Evolutionary conservation across 2,329 filamentous ascomycete species (phyloP).

Genomic region (Diplodia corticola): DNA sequence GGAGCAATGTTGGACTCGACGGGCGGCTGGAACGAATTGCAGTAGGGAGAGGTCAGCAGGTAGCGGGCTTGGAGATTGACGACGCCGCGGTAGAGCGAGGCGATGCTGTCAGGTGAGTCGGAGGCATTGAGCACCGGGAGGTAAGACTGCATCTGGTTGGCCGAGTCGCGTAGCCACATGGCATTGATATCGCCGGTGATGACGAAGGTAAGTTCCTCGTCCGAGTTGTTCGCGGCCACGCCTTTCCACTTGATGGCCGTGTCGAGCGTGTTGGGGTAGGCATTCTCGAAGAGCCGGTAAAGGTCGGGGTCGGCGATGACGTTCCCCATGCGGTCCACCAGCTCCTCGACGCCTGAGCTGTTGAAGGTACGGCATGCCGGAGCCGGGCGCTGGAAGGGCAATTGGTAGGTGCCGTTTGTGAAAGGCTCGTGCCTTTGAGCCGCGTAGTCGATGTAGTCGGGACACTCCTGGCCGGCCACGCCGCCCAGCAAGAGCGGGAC

Average conservation of each 20-base stretch:
- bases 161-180: conserved; percentile 57
- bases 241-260: conserved; percentile 72
- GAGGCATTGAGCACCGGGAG: conserved; percentile 60
- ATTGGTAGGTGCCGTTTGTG: conserved; percentile 46
- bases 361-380: conserved; percentile 50
- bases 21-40: conserved; percentile 56
- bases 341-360: conserved; percentile 45
- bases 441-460: conserved; percentile 48
- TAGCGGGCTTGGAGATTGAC: conserved; percentile 73
- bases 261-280: conserved; percentile 74
- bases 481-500: conserved; percentile 2
- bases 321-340: conserved; percentile 36
- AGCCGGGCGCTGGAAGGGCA: conserved; percentile 48
- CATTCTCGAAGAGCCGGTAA: conserved; percentile 68
- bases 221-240: conserved; percentile 54
- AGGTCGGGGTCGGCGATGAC: conserved; percentile 59
- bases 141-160: conserved; percentile 73
- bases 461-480: conserved; percentile 35
- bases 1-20: conserved; percentile 47
- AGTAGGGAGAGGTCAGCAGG: conserved; percentile 59
- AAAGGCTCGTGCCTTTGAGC: conserved; percentile 44
- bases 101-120: conserved; percentile 58
- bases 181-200: conserved; percentile 61
- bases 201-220: conserved; percentile 64
- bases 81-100: conserved; percentile 67